These are phyloP conservation scores for Melastoma malabathricum DNA, from an alignment of 345 rosid species.

Conservation along the genomic window DNA sequence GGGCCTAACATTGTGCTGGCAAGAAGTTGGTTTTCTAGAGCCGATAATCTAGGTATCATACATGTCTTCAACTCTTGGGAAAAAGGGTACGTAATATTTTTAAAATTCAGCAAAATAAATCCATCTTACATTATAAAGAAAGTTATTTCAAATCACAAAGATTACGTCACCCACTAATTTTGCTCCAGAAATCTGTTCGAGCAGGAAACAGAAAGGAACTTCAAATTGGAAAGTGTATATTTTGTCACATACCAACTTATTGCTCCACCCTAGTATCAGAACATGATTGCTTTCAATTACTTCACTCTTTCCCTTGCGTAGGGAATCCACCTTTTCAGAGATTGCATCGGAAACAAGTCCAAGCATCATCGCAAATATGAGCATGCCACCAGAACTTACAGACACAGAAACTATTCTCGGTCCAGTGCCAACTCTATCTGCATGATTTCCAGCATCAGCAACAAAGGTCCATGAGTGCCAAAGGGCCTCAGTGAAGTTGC, in stretches of 20 bases:
- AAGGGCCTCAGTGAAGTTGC: constrained; percentile 71
- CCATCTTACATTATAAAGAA: no score
- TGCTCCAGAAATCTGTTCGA: neutral
- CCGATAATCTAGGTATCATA: no score
- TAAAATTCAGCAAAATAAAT: no score
- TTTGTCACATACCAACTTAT: constrained; percentile 50
- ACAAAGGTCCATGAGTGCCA: constrained; percentile 93
- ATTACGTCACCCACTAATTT: no score
- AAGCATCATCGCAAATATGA: constrained; percentile 90
- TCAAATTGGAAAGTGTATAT: neutral
- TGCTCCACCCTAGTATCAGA: constrained; percentile 92
- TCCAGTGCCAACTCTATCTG: constrained; percentile 68
- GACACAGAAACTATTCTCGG: constrained; percentile 80
- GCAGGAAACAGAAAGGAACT: neutral
- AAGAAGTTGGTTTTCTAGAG: no score
- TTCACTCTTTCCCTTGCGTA: constrained; percentile 86
- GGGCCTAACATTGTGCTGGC: no score
- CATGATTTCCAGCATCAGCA: constrained; percentile 87
- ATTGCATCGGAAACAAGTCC: constrained; percentile 90
- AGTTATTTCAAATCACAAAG: no score
- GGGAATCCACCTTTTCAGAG: constrained; percentile 86
- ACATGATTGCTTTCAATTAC: constrained; percentile 80
- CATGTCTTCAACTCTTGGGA: no score
- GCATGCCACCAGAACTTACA: constrained; percentile 88
- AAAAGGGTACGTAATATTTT: no score